These are phyloP conservation scores for Pseudopyricularia javanii DNA, from an alignment of 2,329 filamentous ascomycete species.

Conservation along the genomic window DNA sequence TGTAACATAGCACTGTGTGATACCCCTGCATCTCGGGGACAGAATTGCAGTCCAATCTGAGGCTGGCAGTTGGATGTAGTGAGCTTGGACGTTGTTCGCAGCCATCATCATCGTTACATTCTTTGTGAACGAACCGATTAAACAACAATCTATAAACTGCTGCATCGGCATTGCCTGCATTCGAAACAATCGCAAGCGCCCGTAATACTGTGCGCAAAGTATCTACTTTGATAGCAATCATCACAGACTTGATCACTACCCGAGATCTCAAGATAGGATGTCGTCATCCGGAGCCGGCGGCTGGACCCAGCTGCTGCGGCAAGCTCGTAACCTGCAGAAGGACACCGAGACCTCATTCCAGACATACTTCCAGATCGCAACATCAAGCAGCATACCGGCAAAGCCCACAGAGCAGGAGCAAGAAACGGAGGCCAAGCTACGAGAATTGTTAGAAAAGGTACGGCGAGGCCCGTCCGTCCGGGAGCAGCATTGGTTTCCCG, in stretches of 20 bases:
- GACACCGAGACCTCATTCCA: constrained; percentile 79
- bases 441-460: constrained; percentile 77
- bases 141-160: no score
- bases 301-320: constrained; percentile 91
- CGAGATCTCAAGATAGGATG: constrained; percentile 16
- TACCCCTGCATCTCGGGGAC: neutral
- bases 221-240: neutral
- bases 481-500: no score
- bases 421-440: constrained; percentile 66
- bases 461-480: constrained; percentile 2
- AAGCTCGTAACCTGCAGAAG: constrained; percentile 76
- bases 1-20: neutral
- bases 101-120: no score
- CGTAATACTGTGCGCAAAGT: neutral
- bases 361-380: constrained; percentile 82
- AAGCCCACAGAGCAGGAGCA: constrained; percentile 80
- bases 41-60: no score
- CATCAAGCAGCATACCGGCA: constrained; percentile 63
- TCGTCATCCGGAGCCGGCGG: constrained; percentile 30
- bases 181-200: no score
- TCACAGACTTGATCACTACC: neutral
- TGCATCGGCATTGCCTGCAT: no score
- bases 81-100: no score
- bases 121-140: no score
- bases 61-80: no score